These are phyloP conservation scores for Microsporum ferrugineum DNA, from an alignment of 2,329 filamentous ascomycete genomes.

Conservation along the genomic window DNA sequence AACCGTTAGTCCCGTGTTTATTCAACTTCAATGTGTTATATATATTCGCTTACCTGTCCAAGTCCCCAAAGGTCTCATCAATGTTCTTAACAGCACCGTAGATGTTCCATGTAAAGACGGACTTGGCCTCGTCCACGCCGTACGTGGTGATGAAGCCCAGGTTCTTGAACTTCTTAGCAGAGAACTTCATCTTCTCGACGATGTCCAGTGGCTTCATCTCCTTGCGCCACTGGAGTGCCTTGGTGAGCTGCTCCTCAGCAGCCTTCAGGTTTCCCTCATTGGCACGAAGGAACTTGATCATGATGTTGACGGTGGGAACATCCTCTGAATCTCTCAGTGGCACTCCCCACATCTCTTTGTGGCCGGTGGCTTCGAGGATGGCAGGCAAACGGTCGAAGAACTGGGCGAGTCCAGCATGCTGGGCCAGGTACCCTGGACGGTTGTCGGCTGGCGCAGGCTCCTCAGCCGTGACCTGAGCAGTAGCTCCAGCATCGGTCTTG, in stretches of 20 bases:
- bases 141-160: constrained; percentile 75
- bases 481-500: constrained; percentile 7
- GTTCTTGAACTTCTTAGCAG: constrained; percentile 58
- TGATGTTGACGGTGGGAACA: constrained; percentile 67
- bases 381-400: constrained; percentile 49
- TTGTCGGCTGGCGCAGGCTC: constrained; percentile 19
- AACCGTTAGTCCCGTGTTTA: not conserved
- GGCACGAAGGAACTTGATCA: constrained; percentile 89
- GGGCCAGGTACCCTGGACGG: constrained; percentile 25
- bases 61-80: constrained; percentile 66
- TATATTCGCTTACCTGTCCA: constrained; percentile 55
- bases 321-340: constrained; percentile 45
- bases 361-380: constrained; percentile 46
- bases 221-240: constrained; percentile 74
- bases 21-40: not conserved
- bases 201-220: constrained; percentile 59
- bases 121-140: constrained; percentile 40
- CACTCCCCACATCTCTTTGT: constrained; percentile 83
- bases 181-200: constrained; percentile 51
- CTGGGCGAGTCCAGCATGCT: constrained; percentile 39
- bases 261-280: constrained; percentile 65
- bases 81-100: constrained; percentile 80
- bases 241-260: constrained; percentile 65
- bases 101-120: constrained; percentile 81
- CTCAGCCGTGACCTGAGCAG: not conserved